Evolutionary conservation across 331 rosid genomes (phyloP), one percentile per base, ranked within the genome.

Genomic region (Quercus tomentella): DNA sequence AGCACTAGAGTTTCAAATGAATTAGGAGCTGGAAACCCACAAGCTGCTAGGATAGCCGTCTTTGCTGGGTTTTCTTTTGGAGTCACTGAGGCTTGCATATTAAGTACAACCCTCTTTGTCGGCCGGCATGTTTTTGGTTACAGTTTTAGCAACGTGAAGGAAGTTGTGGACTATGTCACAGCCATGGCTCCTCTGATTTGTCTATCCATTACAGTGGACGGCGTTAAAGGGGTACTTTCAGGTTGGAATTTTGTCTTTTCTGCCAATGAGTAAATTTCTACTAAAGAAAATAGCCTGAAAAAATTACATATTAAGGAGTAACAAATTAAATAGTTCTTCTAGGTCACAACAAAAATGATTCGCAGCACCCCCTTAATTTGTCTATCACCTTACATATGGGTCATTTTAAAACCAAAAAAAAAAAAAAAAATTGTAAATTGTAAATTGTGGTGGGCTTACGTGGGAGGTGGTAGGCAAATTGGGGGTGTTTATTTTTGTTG

Each of bases 101-200:
- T 84, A 31, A 79, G 82, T 78, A 37, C 86, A 49, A 28, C 67
- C 30, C 72, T 87, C 26, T 84, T 84, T n/a, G 82, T 52, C 30
- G 43, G 79, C 28, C 86, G 84, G 10, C 74, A 65, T 18, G 51
- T 80, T 76, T 75, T 75, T 15, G 84, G 90, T 26, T 82, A 82
- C 71, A 55, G 70, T 51, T 87, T 87, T 77, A 84, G 90, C 84
- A 76, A 76, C 31, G 90, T 81, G 76, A 82, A 84, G 79, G 83
- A 76, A 31, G 84, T 87, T 41, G 84, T 87, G 69, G 81, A 82
- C 10, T 87, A 87, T 82, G 86, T 79, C 37, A 66, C 86, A 37
- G 37, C 63, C 71, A 72, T 87, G 84, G 88, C 88, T 76, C 90
- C 90, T 68, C 75, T 87, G 15, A 56, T 87, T 52, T 79, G 81